Evolutionary conservation across 371 early-diverging fungal genomes (phyloP), one percentile per base, ranked within the genome.

Genomic region (Lichtheimia ramosa): DNA sequence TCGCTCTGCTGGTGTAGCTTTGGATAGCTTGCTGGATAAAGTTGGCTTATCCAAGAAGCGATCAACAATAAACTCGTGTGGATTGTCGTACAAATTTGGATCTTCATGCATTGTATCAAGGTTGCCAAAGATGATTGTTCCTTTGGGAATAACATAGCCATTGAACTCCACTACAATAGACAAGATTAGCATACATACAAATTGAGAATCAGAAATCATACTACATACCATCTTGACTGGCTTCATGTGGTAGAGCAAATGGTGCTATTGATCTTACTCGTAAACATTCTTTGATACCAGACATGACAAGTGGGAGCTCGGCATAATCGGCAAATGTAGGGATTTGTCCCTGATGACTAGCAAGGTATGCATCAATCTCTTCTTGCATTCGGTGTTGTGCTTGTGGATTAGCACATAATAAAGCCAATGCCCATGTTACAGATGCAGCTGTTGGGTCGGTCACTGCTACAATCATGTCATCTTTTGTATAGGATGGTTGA

Each of bases 231-330:
- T 68, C 64, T 41, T 64, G 51, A 39, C 43, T 43, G 13, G 59
- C 42, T 25, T 24, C 39, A 40, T 61, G 68, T 18, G 60, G 58
- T 13, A 62, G 18, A n/a, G 51, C 58, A 27, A 63, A 58, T 0
- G 20, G 8, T 1, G 41, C 40, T 2, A 55, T 28, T 13, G 54
- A 53, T 10, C 64, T 55, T 23, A 51, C 61, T 14, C 69, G 59
- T 42, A 68, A 21, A 16, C 61, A 58, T 27, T 68, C 69, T 40
- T 59, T 63, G 40, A 58, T 58, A 0, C 59, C 64, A 42, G 62
- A 60, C 13, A 59, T 28, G 24, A 50, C 23, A 42, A 55, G 59
- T 18, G 62, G 69, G 13, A 64, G 16, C 6, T 43, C 15, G n/a
- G 61, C 56, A 50, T 64, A 51, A 3, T 62, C 58, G 8, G 58